A percentile compares a stretch with the other conserved stretches of the same genome.
phyloP scores from a whole-genome alignment of 176 grass and related monocot genomes.

The Avena insularis region DNA sequence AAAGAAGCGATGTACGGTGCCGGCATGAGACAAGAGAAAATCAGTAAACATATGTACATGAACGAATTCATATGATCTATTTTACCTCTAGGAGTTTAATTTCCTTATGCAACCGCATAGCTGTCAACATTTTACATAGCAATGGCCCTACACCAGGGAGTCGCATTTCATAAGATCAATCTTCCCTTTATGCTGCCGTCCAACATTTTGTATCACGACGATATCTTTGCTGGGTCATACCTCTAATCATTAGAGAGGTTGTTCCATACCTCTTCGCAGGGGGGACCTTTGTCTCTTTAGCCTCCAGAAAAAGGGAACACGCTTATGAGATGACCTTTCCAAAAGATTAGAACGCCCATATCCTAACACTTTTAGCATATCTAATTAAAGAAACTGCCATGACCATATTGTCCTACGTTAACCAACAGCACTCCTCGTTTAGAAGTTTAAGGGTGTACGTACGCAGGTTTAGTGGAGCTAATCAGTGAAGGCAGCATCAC shows the following conservation, averaged over 20 bases:
- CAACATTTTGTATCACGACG: not conserved
- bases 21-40: not conserved
- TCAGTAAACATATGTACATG: not conserved
- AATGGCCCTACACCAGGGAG: not conserved
- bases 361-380: not conserved
- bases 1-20: no score
- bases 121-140: not conserved
- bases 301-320: not conserved
- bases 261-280: not conserved
- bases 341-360: not conserved
- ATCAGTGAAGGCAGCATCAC: conserved; percentile 1
- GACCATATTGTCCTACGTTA: not conserved
- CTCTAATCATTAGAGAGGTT: conserved; percentile 32
- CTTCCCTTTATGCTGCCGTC: not conserved
- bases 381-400: not conserved
- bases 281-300: conserved; percentile 4
- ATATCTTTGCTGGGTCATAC: conserved; percentile 26
- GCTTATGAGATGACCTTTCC: not conserved
- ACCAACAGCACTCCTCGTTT: conserved; percentile 17
- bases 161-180: conserved; percentile 1
- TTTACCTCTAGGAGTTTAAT: not conserved
- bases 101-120: not conserved
- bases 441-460: not conserved
- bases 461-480: not conserved
- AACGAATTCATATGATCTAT: not conserved